Percentiles rank a stretch among this genome's conserved stretches.
phyloP scores from a whole-genome alignment of 106 monocot genomes.

The Gastrodia elata region DNA sequence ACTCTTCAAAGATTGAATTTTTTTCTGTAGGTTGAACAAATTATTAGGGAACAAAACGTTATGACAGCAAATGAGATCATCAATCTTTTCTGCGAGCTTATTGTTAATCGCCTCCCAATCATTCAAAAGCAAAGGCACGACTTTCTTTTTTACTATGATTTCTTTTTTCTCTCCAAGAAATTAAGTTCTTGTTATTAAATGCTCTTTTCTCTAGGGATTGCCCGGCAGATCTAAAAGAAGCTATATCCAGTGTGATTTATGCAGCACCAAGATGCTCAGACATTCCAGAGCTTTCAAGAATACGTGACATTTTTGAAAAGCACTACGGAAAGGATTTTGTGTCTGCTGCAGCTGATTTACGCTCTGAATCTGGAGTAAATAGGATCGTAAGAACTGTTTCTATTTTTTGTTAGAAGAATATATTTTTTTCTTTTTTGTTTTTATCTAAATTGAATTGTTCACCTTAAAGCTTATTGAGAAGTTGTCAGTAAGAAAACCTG shows the following conservation, averaged over 20 bases:
- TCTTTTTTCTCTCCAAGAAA: neutral
- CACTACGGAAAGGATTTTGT: conserved; percentile 93
- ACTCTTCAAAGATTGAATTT: neutral
- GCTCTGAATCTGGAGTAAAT: conserved; percentile 72
- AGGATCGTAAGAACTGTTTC: conserved; percentile 33
- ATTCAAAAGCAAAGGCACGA: conserved; percentile 75
- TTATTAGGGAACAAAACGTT: conserved; percentile 85
- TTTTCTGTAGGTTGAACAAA: conserved; percentile 80
- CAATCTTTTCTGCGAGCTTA: conserved; percentile 87
- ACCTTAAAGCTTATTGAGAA: conserved; percentile 73
- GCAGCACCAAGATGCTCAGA: conserved; percentile 96
- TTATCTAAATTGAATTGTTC: too few relatives aligned
- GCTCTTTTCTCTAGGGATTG: conserved; percentile 43
- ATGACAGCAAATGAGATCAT: conserved; percentile 90
- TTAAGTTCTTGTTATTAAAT: neutral
- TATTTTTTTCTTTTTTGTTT: neutral
- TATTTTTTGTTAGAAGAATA: neutral
- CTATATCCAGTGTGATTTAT: conserved; percentile 83
- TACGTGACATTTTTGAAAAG: conserved; percentile 74
- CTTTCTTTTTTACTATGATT: neutral
- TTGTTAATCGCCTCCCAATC: conserved; percentile 76
- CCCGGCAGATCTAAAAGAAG: conserved; percentile 88
- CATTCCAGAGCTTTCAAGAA: conserved; percentile 70
- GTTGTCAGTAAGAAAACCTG: conserved; percentile 70
- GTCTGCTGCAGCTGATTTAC: conserved; percentile 72